phyloP scores from a whole-genome alignment of 805 yeast genomes.

The Maudiozyma saulgeensis region DNA sequence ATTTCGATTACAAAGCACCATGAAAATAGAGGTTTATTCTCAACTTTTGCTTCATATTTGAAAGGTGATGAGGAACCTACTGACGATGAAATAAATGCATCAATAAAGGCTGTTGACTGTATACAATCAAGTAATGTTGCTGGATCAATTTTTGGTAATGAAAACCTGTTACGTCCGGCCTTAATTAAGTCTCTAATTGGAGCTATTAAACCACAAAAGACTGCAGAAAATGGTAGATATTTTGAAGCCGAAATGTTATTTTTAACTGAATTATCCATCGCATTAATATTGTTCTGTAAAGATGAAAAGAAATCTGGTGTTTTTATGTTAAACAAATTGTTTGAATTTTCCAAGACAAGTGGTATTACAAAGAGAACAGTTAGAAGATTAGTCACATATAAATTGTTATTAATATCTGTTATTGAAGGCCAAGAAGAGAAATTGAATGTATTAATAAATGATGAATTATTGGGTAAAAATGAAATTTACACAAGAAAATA shows the following conservation, averaged over 20 bases:
- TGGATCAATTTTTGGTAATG: slow-evolving; percentile 44
- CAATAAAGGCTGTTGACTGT: slow-evolving; percentile 76
- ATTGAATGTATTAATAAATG: slow-evolving; percentile 18
- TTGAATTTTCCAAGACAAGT: slow-evolving; percentile 9
- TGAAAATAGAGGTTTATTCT: slow-evolving; percentile 70
- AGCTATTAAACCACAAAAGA: slow-evolving; percentile 28
- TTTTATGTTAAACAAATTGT: slow-evolving; percentile 14
- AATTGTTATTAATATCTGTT: slow-evolving; percentile 21
- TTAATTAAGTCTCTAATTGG: slow-evolving; percentile 30
- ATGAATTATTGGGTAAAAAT: slow-evolving; percentile 24
- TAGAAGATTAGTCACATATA: slow-evolving; percentile 33
- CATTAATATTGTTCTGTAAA: slow-evolving; percentile 21
- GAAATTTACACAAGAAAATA: slow-evolving; percentile 27
- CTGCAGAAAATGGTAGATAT: slow-evolving; percentile 28
- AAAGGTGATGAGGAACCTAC: slow-evolving; percentile 95
- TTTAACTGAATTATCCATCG: slow-evolving; percentile 34
- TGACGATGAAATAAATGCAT: slow-evolving; percentile 82
- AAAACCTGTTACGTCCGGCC: slow-evolving; percentile 23
- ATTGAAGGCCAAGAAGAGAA: slow-evolving; percentile 15
- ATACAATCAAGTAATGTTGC: slow-evolving; percentile 58
- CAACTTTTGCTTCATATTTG: slow-evolving; percentile 85
- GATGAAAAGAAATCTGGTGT: slow-evolving; percentile 26
- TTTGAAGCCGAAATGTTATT: slow-evolving; percentile 42
- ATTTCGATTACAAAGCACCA: slow-evolving; percentile 53
- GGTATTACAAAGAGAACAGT: slow-evolving; percentile 20